Conservation (phyloP, 2,329 filamentous ascomycete species). For the Stagonosporopsis vannaccii region DNA sequence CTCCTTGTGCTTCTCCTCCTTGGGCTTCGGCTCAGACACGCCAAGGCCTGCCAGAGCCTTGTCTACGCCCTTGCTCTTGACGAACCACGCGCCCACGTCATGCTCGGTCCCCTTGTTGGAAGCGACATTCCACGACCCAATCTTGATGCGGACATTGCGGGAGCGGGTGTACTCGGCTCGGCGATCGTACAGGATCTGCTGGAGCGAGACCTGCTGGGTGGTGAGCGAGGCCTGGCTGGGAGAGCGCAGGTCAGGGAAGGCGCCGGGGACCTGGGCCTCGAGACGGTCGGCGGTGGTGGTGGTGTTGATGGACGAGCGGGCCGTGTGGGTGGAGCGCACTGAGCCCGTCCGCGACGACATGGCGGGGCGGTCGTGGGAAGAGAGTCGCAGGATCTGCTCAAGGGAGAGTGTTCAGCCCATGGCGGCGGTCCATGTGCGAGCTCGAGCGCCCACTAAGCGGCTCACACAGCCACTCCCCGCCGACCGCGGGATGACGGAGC, state of each 20-base stretch:
- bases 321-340: conserved; percentile 29
- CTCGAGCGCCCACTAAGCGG: conserved; percentile 1
- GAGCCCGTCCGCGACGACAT: conserved; percentile 39
- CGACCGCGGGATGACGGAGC: conserved; percentile 16
- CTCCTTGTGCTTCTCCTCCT: conserved; percentile 51
- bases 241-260: conserved; percentile 51
- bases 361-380: conserved; percentile 22
- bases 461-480: conserved; percentile 15
- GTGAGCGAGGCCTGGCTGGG: conserved; percentile 38
- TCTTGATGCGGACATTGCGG: conserved; percentile 80
- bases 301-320: conserved; percentile 14
- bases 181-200: conserved; percentile 71
- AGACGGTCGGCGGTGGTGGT: conserved; percentile 32
- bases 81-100: conserved; percentile 89
- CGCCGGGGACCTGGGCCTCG: conserved; percentile 57
- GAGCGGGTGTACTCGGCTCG: conserved; percentile 79
- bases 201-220: conserved; percentile 57
- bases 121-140: conserved; percentile 96
- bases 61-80: conserved; percentile 75
- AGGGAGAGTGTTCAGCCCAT: conserved; percentile 12
- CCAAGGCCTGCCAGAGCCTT: conserved; percentile 65
- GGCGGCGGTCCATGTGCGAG: background rate
- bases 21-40: conserved; percentile 32
- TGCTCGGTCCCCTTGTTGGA: conserved; percentile 83
- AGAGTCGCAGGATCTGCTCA: conserved; percentile 10